A percentile compares a stretch with the other conserved stretches of the same genome.
Conservation (phyloP, 2,329 filamentous ascomycete genomes). For the Neofusicoccum sp. region DNA sequence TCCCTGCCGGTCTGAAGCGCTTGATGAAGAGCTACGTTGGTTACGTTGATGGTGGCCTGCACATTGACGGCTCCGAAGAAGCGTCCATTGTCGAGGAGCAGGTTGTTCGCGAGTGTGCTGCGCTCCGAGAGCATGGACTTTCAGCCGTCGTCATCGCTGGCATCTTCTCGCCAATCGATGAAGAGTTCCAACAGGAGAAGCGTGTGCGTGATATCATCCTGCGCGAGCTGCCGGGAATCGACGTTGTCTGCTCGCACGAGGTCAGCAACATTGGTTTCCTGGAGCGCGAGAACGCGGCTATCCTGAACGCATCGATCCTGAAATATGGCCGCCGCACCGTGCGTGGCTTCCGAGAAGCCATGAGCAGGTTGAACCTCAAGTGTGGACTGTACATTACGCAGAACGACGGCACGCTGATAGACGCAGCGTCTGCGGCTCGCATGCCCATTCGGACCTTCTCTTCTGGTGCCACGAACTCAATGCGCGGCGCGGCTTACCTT, state of each 20-base stretch:
- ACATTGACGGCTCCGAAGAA: slow-evolving; percentile 48
- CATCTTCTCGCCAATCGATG: slow-evolving; percentile 62
- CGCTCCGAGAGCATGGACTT: slow-evolving; percentile 48
- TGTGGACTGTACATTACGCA: slow-evolving; percentile 57
- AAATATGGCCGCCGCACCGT: slow-evolving; percentile 51
- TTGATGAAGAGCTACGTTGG: slow-evolving; percentile 52
- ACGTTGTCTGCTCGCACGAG: slow-evolving; percentile 55
- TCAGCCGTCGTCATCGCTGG: slow-evolving; percentile 58
- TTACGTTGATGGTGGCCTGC: slow-evolving; percentile 52
- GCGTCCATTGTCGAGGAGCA: slow-evolving; percentile 48
- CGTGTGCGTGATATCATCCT: slow-evolving; percentile 52
- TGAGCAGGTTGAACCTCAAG: slow-evolving; percentile 46
- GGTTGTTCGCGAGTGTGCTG: slow-evolving; percentile 47
- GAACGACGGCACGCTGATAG: slow-evolving; percentile 55
- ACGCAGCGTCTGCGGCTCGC: slow-evolving; percentile 49
- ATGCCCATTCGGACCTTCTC: slow-evolving; percentile 56
- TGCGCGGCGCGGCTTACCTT: slow-evolving; percentile 53
- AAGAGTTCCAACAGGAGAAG: slow-evolving; percentile 55
- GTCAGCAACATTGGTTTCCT: slow-evolving; percentile 56
- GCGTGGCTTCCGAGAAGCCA: slow-evolving; percentile 49
- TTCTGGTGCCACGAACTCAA: slow-evolving; percentile 56
- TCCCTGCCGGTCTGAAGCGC: slow-evolving; percentile 39
- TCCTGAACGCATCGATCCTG: slow-evolving; percentile 54
- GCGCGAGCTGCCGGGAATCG: slow-evolving; percentile 49
- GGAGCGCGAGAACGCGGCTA: slow-evolving; percentile 55